Evolutionary conservation across 2,329 filamentous ascomycete genomes (phyloP).

Genomic region (Fusarium falciforme): DNA sequence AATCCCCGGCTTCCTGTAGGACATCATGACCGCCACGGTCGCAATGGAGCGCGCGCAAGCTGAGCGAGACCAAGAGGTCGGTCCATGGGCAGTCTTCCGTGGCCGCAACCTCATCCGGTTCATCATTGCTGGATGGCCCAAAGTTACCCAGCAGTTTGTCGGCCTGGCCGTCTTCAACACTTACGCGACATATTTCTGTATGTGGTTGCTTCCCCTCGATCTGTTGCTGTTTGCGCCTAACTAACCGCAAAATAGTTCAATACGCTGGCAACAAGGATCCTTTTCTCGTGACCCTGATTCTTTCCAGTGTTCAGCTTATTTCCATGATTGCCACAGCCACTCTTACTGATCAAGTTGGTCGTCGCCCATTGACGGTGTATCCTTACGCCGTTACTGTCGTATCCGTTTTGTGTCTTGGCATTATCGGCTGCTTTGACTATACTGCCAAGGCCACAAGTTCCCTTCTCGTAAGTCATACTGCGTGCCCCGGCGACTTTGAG

Average conservation of each 20-base stretch:
- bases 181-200: constrained; percentile 30
- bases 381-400: constrained; percentile 20
- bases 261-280: constrained; percentile 28
- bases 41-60: constrained; percentile 20
- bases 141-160: constrained; percentile 27
- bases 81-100: constrained; percentile 19
- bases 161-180: constrained; percentile 30
- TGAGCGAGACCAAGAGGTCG: constrained; percentile 7
- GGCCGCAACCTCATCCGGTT: constrained; percentile 26
- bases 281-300: constrained; percentile 26
- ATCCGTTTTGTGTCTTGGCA: constrained; percentile 21
- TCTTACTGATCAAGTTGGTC: constrained; percentile 20
- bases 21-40: constrained; percentile 20
- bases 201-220: neutral
- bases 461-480: constrained; percentile 2
- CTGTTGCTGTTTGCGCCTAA: neutral
- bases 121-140: constrained; percentile 23
- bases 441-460: constrained; percentile 25
- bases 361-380: constrained; percentile 19
- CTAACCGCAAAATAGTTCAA: constrained; percentile 4
- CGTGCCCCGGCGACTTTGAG: no score
- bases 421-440: constrained; percentile 30
- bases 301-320: constrained; percentile 18
- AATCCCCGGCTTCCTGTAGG: neutral
- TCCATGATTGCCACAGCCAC: constrained; percentile 25